Evolutionary conservation across 2,329 filamentous ascomycete species (phyloP).

Genomic region (Calonectria montana): DNA sequence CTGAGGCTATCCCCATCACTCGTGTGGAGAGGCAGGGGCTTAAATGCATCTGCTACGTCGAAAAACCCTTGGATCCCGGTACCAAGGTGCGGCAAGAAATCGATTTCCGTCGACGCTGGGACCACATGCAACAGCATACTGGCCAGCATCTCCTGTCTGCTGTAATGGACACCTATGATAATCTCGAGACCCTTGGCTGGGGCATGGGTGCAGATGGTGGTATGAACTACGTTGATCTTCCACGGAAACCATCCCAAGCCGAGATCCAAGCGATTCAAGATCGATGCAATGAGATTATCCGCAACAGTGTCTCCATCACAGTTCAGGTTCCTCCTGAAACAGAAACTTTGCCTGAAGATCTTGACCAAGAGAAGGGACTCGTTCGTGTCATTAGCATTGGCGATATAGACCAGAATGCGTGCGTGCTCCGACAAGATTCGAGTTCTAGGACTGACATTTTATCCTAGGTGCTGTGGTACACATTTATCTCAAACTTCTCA

Average conservation of each 20-base stretch:
- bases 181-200: conserved; percentile 44
- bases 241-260: conserved; percentile 38
- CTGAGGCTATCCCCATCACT: conserved; percentile 34
- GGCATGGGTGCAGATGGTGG: conserved; percentile 42
- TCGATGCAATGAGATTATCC: conserved; percentile 41
- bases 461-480: conserved; percentile 44
- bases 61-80: conserved; percentile 31
- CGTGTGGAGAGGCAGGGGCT: conserved; percentile 43
- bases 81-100: conserved; percentile 40
- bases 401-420: conserved; percentile 46
- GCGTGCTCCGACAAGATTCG: neutral
- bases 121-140: conserved; percentile 50
- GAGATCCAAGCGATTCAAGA: conserved; percentile 42
- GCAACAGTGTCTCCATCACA: conserved; percentile 35
- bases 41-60: conserved; percentile 39
- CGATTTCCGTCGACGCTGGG: conserved; percentile 45
- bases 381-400: conserved; percentile 45
- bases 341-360: conserved; percentile 33
- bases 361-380: conserved; percentile 47
- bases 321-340: conserved; percentile 42
- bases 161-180: conserved; percentile 40
- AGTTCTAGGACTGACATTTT: neutral
- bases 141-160: conserved; percentile 48
- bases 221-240: conserved; percentile 47
- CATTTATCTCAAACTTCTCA: conserved; percentile 47